These are phyloP conservation scores for Globisporangium apiculatum DNA, from an alignment of 352 stramenopile genomes.

Conservation along the genomic window DNA sequence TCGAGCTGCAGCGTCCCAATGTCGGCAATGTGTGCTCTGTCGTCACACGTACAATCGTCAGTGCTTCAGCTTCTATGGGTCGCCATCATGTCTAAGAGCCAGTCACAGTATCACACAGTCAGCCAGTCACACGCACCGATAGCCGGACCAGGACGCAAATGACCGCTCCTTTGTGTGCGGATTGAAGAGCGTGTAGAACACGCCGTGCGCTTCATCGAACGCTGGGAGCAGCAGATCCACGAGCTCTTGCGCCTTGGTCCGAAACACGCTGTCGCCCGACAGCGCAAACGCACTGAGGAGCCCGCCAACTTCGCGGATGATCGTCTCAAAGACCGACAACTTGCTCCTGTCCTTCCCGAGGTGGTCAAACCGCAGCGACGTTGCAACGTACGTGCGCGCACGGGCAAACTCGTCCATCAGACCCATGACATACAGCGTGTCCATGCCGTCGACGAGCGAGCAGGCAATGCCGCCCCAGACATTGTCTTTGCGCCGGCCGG, in stretches of 20 bases:
- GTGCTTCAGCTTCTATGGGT: too few species aligned
- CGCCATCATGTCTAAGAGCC: neutral
- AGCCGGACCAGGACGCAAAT: conserved; percentile 34
- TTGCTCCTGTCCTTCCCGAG: conserved; percentile 41
- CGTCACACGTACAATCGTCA: too few species aligned
- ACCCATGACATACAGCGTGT: conserved; percentile 98
- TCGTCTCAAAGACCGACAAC: conserved; percentile 98
- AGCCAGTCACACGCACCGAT: conserved; percentile 15
- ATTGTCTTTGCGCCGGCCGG: conserved; percentile 50
- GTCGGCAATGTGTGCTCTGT: conserved; percentile 70
- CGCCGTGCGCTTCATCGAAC: conserved; percentile 85
- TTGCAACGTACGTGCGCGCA: conserved; percentile 82
- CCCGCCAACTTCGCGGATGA: conserved; percentile 96
- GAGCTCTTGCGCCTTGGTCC: conserved; percentile 91
- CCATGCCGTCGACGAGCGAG: conserved; percentile 92
- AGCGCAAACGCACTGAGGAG: conserved; percentile 95
- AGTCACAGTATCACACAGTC: neutral
- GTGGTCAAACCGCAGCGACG: conserved; percentile 77
- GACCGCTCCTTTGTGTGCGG: conserved; percentile 51
- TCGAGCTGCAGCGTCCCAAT: conserved; percentile 84
- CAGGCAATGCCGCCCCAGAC: conserved; percentile 89
- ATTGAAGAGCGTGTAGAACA: conserved; percentile 90
- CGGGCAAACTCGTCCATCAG: conserved; percentile 88
- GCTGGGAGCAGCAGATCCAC: conserved; percentile 85
- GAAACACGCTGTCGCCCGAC: conserved; percentile 80